A percentile compares a stretch with the other conserved stretches of the same genome.
phyloP scores from a whole-genome alignment of 1,284 basidiomycete species.

The Apiotrichum sp. region DNA sequence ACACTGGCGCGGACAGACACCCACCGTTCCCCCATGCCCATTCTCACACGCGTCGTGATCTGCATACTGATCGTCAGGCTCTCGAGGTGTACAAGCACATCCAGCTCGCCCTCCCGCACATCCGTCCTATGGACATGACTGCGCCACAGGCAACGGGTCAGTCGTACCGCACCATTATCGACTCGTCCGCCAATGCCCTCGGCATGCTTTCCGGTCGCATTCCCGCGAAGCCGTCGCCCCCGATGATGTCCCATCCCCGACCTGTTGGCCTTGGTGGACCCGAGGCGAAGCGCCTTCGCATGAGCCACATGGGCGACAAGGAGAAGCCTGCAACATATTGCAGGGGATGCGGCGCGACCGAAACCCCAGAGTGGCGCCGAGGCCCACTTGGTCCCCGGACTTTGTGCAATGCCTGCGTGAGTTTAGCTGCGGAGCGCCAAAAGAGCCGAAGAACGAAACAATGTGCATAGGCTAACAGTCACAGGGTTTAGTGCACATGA shows the following conservation, averaged over 20 bases:
- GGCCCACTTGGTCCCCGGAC: slow-evolving; percentile 46
- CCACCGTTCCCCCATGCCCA: background rate
- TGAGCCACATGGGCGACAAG: slow-evolving; percentile 14
- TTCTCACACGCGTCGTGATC: background rate
- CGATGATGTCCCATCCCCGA: slow-evolving; percentile 1
- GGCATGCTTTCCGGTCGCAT: slow-evolving; percentile 22
- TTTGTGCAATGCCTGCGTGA: slow-evolving; percentile 47
- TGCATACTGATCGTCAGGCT: slow-evolving; percentile 14
- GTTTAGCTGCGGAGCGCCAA: slow-evolving; percentile 11
- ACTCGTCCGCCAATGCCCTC: slow-evolving; percentile 24
- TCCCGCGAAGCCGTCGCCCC: slow-evolving; percentile 1
- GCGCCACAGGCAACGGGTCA: slow-evolving; percentile 9
- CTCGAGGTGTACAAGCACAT: slow-evolving; percentile 25
- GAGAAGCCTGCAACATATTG: slow-evolving; percentile 31
- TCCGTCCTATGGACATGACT: slow-evolving; percentile 16
- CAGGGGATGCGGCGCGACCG: slow-evolving; percentile 44
- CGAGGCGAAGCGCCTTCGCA: slow-evolving; percentile 8
- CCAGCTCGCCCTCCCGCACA: slow-evolving; percentile 22
- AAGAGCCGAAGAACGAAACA: background rate
- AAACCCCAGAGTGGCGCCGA: slow-evolving; percentile 47
- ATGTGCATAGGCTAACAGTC: background rate
- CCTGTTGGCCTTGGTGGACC: background rate
- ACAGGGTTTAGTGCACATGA: slow-evolving; percentile 44
- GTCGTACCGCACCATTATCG: slow-evolving; percentile 25
- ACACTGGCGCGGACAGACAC: background rate